Evolutionary conservation across 140 eudicot genomes (phyloP).

Genomic region (Cichorium intybus): DNA sequence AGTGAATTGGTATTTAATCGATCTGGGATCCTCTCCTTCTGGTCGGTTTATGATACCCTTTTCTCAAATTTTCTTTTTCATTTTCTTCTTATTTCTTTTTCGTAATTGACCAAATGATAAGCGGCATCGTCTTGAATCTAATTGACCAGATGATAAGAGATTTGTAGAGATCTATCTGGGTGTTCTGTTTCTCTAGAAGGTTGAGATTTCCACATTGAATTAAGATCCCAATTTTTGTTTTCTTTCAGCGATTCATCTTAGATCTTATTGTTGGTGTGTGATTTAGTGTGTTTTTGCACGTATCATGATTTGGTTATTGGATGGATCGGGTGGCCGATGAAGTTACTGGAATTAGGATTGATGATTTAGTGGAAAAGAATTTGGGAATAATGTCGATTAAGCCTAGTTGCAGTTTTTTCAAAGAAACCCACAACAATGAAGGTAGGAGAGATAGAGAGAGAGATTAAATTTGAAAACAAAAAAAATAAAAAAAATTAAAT

Average conservation of each 20-base stretch:
- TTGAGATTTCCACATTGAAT: conserved; percentile 10
- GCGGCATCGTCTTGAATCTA: background rate
- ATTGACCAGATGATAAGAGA: conserved; percentile 8
- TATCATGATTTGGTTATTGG: conserved; percentile 19
- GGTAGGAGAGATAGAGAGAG: no score
- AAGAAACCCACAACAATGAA: no score
- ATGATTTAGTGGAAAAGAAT: no score
- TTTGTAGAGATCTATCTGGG: conserved; percentile 24
- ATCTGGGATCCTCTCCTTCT: conserved; percentile 34
- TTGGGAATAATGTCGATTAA: no score
- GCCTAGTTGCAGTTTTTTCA: no score
- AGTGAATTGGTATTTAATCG: conserved; percentile 34
- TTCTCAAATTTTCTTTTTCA: background rate
- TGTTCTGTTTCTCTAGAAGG: conserved; percentile 2
- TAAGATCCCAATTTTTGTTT: conserved; percentile 15
- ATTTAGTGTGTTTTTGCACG: conserved; percentile 9
- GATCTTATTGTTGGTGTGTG: conserved; percentile 9
- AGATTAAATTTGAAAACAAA: no score
- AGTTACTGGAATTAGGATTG: no score
- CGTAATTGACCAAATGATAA: background rate
- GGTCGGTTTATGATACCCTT: conserved; percentile 39
- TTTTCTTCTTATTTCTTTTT: background rate
- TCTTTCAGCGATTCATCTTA: conserved; percentile 5
- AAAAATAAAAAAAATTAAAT: no score
- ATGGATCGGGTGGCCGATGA: no score